phyloP scores from a whole-genome alignment of 139 green algal genomes.

The Auxenochlorella protothecoides region DNA sequence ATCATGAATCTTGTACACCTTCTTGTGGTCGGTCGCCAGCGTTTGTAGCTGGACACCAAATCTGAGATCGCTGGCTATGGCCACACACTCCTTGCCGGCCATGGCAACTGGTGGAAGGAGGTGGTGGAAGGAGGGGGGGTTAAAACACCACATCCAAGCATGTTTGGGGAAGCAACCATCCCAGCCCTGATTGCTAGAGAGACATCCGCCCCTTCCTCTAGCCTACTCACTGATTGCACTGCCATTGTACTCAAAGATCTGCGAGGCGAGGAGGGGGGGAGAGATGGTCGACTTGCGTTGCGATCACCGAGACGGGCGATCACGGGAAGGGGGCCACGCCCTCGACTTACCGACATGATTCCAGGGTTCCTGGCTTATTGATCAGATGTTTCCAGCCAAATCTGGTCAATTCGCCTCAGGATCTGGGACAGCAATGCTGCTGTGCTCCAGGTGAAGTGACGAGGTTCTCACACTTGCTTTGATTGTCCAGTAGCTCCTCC shows the following conservation, averaged over 20 bases:
- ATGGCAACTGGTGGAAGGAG: constrained; percentile 48
- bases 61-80: constrained; percentile 90
- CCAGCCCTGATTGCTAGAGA: constrained; percentile 3
- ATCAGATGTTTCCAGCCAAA: too few species aligned
- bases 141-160: background rate
- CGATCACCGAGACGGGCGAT: background rate
- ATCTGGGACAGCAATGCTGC: too few species aligned
- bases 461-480: too few species aligned
- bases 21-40: constrained; percentile 89
- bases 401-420: too few species aligned
- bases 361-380: too few species aligned
- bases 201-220: too few species aligned
- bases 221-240: constrained; percentile 53
- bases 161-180: background rate
- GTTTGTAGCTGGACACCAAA: constrained; percentile 96
- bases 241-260: constrained; percentile 92
- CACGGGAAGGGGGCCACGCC: background rate
- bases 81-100: constrained; percentile 89
- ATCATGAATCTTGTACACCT: constrained; percentile 87
- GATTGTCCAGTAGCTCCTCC: too few species aligned
- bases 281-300: too few species aligned
- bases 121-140: background rate
- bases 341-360: background rate
- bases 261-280: background rate
- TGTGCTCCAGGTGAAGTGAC: too few species aligned